phyloP scores from a whole-genome alignment of 129 eudicot genomes.

The Lactuca saligna region DNA sequence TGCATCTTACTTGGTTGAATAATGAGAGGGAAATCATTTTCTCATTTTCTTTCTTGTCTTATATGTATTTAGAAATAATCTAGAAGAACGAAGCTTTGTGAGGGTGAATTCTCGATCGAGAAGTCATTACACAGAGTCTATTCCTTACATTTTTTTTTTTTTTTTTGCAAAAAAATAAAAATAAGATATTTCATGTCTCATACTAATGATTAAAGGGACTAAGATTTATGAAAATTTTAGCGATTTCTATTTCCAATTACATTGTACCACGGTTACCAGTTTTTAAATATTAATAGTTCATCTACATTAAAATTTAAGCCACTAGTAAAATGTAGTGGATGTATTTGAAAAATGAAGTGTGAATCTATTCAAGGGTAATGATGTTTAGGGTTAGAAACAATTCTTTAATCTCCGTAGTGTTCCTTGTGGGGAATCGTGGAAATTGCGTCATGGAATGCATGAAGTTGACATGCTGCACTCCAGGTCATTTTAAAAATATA shows the following conservation, averaged over 20 bases:
- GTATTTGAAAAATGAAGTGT: constrained; percentile 15
- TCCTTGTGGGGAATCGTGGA: constrained; percentile 16
- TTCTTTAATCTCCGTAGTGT: constrained; percentile 7
- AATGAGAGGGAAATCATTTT: too few relatives aligned
- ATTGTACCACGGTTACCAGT: neutral
- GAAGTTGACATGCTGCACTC: constrained; percentile 19
- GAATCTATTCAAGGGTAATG: constrained; percentile 20
- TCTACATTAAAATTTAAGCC: neutral
- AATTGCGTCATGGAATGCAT: constrained; percentile 7
- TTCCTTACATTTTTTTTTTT: too few relatives aligned
- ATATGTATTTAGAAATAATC: too few relatives aligned
- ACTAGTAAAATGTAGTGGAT: constrained; percentile 15
- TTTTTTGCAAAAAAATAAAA: too few relatives aligned
- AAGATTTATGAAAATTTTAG: too few relatives aligned
- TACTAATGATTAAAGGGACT: too few relatives aligned
- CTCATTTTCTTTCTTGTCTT: too few relatives aligned
- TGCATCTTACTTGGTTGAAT: too few relatives aligned
- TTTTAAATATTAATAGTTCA: neutral
- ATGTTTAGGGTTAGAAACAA: constrained; percentile 13
- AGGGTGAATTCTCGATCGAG: too few relatives aligned
- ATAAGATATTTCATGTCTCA: too few relatives aligned
- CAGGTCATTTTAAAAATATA: neutral
- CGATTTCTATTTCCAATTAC: neutral
- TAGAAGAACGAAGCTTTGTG: too few relatives aligned
- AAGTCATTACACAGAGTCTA: too few relatives aligned